Evolutionary conservation across 106 monocot genomes (phyloP), one percentile per base, ranked within the genome.

Genomic region (Allium cepa): DNA sequence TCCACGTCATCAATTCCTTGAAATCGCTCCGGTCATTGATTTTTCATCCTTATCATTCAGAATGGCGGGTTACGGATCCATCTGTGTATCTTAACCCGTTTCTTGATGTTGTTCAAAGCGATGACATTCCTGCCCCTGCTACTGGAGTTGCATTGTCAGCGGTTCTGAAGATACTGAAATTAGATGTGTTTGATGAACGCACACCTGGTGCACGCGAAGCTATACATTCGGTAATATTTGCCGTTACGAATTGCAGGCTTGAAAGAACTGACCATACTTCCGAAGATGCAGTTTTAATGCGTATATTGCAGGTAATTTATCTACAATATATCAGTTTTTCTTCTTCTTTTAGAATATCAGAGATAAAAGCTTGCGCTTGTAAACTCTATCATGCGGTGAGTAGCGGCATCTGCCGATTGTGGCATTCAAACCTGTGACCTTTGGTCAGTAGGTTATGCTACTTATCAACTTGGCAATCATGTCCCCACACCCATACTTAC

Each of bases 211-310:
- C 92, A 10, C 76, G 79, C 18, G 91, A 92, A 4, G 88, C 92
- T 69, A 59, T 96, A 55, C 88, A 86, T 78, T 69, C 85, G 17
- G 55, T 97, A 17, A 75, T 90, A 12, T 63, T 66, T 18, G 72
- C 85, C 22, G n/a, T 90, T 36, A 80, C 85, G 46, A 78, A 74
- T 51, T 88, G 95, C 69, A 76, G 91, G 15, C 80, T 91, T 11
- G 95, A 92, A 77, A 64, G 81, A 26, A 82, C 88, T 11, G 91
- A 91, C 60, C 59, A 64, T 3, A 62, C 69, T 8, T 64, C 78
- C 16, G 95, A 96, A 84, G 91, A 96, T 9, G 79, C 91, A 67
- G 72, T 95, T 46, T 75, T 95, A 46, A 75, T 88, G 77, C 81
- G 81, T 9, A 66, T 90, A 48, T 79, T 86, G 14, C 86, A 90